Evolutionary conservation across 2,329 filamentous ascomycete species (phyloP), one percentile per base, ranked within the genome.

Genomic region (Pseudocercospora eumusae): DNA sequence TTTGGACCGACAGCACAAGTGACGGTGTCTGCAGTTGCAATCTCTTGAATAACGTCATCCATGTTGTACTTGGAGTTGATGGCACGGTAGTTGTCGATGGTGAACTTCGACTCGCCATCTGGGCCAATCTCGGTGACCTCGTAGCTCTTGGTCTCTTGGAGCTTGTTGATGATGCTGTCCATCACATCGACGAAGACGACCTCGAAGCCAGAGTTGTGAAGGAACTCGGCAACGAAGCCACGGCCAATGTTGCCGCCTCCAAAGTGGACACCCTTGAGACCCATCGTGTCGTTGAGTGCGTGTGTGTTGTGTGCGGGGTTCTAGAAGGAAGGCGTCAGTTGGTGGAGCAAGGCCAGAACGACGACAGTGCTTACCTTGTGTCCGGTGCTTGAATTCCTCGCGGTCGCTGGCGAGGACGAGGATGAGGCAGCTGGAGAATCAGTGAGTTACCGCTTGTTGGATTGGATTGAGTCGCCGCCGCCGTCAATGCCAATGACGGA

Each of bases 1-100:
- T 93, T 96, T 71, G 95, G 95, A 49, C 95, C 95, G 68, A 99
- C 95, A 20, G 95, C 96, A 79, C 95, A 99, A 67, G 95, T 99
- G 72, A 99, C 92, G 57, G 96, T 81, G 66, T 96, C 92, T 44
- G 93, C 93, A 21, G 88, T 89, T 60, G 89, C 84, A 71, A 98
- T 96, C 81, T 95, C 91, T 52, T 93, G 79, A 69, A 98, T 79
- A 59, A 96, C 86, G 59, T 93, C 88, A 58, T 83, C 83, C 80
- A 96, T 89, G 75, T 96, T 83, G 67, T 88, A 87, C 80, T 90
- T 92, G 70, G 92, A 96, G 86, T 98, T 97, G 84, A 98, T 90
- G 78, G 95, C 95, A 57, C 92, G 91, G 84, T 96, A 98, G 82
- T 97, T 95, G 78, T 90, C 90, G 79, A 99, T 96, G 71, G 82